Percentiles rank a stretch among this genome's conserved stretches.
These are phyloP conservation scores for Ogataea ganodermae DNA, from an alignment of 805 yeast genomes.

Conservation along the genomic window DNA sequence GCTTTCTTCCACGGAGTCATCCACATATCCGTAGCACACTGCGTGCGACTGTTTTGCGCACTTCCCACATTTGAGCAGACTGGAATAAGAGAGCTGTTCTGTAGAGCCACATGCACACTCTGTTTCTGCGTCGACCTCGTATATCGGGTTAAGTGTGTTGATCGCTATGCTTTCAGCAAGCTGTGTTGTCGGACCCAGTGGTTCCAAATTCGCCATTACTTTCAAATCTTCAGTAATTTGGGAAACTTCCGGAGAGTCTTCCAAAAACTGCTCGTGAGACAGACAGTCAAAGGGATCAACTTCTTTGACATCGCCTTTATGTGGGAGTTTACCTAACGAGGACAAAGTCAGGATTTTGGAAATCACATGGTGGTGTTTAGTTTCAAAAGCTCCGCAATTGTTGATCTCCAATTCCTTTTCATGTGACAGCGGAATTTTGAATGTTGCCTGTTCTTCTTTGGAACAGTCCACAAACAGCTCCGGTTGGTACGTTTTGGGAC, in stretches of 20 bases:
- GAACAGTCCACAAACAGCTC: constrained; percentile 39
- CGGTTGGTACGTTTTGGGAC: constrained; percentile 53
- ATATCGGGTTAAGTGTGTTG: neutral
- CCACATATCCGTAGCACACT: constrained; percentile 23
- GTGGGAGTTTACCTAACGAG: constrained; percentile 29
- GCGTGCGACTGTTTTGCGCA: constrained; percentile 24
- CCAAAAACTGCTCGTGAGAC: neutral
- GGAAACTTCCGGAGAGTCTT: constrained; percentile 16
- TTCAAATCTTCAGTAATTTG: constrained; percentile 29
- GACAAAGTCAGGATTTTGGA: constrained; percentile 36
- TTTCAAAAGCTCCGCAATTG: constrained; percentile 28
- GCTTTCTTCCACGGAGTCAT: neutral
- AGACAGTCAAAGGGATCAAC: constrained; percentile 32
- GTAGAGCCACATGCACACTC: constrained; percentile 26
- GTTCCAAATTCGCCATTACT: constrained; percentile 6
- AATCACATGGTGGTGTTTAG: constrained; percentile 25
- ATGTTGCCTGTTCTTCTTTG: constrained; percentile 40
- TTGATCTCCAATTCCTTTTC: constrained; percentile 19
- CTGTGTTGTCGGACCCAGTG: constrained; percentile 7
- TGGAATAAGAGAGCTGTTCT: constrained; percentile 11
- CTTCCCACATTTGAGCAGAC: constrained; percentile 18
- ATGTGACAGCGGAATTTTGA: constrained; percentile 35
- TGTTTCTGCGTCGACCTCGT: neutral
- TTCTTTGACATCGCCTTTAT: constrained; percentile 35
- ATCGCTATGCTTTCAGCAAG: constrained; percentile 7